Percentiles rank a stretch among this genome's conserved stretches.
Conservation (phyloP, 768 basidiomycete genomes). For the Naganishia vaughanmartiniae region DNA sequence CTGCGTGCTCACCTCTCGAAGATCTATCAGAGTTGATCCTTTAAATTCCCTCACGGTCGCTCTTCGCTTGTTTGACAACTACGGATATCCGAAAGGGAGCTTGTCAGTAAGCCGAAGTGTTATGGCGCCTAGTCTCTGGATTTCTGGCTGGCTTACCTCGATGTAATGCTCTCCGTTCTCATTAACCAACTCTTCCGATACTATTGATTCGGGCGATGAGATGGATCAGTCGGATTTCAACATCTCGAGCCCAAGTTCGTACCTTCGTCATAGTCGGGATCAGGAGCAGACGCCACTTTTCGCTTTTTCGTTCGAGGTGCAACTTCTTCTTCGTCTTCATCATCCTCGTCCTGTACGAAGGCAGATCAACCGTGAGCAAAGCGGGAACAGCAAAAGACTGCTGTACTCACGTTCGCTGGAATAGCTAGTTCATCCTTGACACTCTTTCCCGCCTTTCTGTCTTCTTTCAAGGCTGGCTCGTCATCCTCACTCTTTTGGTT, state of each 20-base stretch:
- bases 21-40: constrained; percentile 43
- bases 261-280: constrained; percentile 16
- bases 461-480: not conserved
- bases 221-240: not conserved
- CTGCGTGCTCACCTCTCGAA: constrained; percentile 43
- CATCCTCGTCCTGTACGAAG: not conserved
- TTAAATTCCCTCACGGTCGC: constrained; percentile 46
- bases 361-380: not conserved
- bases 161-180: constrained; percentile 17
- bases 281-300: not conserved
- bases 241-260: not conserved
- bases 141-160: not conserved
- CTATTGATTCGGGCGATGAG: not conserved
- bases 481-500: not conserved
- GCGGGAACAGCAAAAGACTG: not conserved
- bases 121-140: no score
- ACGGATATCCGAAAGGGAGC: not conserved
- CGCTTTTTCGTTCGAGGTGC: constrained; percentile 12
- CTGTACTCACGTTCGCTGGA: constrained; percentile 5
- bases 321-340: not conserved
- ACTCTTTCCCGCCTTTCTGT: not conserved
- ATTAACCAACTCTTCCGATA: not conserved
- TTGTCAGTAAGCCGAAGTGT: not conserved
- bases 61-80: constrained; percentile 41
- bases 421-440: constrained; percentile 2